phyloP scores from a whole-genome alignment of 192 early-diverging fungal genomes.

The Mycoemilia scoparia region DNA sequence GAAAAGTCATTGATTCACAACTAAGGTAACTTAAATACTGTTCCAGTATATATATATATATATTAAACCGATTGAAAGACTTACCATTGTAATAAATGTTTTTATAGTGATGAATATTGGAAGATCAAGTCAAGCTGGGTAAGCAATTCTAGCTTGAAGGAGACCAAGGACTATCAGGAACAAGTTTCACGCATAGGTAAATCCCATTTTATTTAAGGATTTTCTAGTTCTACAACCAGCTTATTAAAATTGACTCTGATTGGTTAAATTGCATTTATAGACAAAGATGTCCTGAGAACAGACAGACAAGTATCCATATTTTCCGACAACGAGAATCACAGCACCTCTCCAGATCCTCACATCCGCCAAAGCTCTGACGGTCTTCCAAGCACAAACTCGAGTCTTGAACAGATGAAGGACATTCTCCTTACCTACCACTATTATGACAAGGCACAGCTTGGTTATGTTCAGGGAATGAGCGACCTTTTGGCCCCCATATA shows the following conservation, averaged over 20 bases:
- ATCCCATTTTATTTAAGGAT: too few relatives aligned
- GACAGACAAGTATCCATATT: conserved; percentile 76
- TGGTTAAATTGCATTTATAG: too few relatives aligned
- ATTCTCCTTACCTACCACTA: conserved; percentile 85
- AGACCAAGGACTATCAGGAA: conserved; percentile 40
- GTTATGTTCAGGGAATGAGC: conserved; percentile 97
- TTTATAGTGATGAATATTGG: conserved; percentile 41
- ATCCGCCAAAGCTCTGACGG: too few relatives aligned
- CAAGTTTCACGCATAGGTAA: conserved; percentile 57
- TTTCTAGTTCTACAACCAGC: neutral
- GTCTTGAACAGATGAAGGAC: conserved; percentile 75
- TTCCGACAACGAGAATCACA: conserved; percentile 41
- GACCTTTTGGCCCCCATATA: conserved; percentile 83
- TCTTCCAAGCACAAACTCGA: conserved; percentile 43
- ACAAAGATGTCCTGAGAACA: conserved; percentile 95
- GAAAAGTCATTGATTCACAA: conserved; percentile 36
- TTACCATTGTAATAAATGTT: too few relatives aligned
- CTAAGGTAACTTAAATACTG: too few relatives aligned
- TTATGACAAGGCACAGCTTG: conserved; percentile 42
- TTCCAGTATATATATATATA: neutral
- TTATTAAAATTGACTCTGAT: neutral
- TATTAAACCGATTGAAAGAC: neutral
- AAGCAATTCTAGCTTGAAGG: conserved; percentile 33
- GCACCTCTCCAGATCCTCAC: conserved; percentile 21
- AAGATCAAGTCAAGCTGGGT: conserved; percentile 47